phyloP scores from a whole-genome alignment of 352 stramenopile genomes.

The Lagenidium sp. region DNA sequence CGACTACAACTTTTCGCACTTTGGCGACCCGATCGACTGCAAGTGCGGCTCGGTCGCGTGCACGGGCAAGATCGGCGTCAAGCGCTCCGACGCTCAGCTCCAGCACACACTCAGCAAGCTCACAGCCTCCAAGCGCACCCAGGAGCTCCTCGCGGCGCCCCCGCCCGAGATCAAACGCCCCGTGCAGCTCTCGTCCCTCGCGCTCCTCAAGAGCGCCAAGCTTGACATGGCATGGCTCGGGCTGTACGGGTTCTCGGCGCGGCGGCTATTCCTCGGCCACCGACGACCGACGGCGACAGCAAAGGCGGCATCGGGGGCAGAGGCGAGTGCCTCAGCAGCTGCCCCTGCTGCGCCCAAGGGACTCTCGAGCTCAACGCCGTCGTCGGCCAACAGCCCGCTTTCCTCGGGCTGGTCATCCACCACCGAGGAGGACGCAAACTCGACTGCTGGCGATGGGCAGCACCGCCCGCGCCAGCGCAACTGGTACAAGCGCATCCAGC shows the following conservation, averaged over 20 bases:
- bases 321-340: not conserved
- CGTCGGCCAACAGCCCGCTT: conserved; percentile 1
- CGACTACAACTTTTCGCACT: conserved; percentile 83
- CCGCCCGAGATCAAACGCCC: conserved; percentile 46
- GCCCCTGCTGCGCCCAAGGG: too few species aligned
- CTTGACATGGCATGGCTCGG: conserved; percentile 55
- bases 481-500: conserved; percentile 37
- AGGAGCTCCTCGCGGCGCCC: conserved; percentile 15
- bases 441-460: too few species aligned
- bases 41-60: conserved; percentile 67
- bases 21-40: conserved; percentile 65
- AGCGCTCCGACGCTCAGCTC: conserved; percentile 34
- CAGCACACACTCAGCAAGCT: conserved; percentile 1
- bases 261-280: conserved; percentile 58
- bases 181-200: conserved; percentile 53
- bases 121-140: conserved; percentile 9
- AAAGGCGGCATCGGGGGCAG: not conserved
- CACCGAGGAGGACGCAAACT: conserved; percentile 41
- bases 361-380: conserved; percentile 2
- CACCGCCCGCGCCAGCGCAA: conserved; percentile 13
- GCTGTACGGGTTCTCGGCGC: conserved; percentile 50
- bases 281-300: not conserved
- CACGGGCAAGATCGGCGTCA: conserved; percentile 66
- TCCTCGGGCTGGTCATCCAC: conserved; percentile 30
- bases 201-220: conserved; percentile 68